A percentile compares a stretch with the other conserved stretches of the same genome.
Conservation (phyloP, 2,329 filamentous ascomycete genomes). For the Ceratocystis smalleyi region DNA sequence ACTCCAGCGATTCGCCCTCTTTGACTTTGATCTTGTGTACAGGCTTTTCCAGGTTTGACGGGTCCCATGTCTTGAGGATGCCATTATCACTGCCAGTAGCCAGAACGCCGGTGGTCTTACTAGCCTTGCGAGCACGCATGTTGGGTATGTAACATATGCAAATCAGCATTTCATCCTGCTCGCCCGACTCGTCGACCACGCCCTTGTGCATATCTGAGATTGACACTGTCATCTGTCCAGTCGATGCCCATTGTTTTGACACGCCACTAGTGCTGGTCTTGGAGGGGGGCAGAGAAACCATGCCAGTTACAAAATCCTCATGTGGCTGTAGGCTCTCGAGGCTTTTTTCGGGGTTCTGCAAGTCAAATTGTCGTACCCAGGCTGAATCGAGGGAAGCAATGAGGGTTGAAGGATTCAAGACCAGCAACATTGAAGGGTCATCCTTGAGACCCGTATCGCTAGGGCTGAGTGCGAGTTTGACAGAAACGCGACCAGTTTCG, state of each 20-base stretch:
- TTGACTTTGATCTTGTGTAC: slow-evolving; percentile 16
- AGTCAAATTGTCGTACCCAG: slow-evolving; percentile 73
- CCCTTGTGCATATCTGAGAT: slow-evolving; percentile 79
- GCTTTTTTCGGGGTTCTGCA: slow-evolving; percentile 34
- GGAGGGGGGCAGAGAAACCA: slow-evolving; percentile 68
- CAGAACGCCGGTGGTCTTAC: slow-evolving; percentile 53
- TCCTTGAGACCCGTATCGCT: slow-evolving; percentile 31
- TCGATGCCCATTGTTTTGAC: slow-evolving; percentile 88
- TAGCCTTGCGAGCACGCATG: slow-evolving; percentile 47
- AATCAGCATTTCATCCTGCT: slow-evolving; percentile 89
- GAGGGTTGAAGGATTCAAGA: slow-evolving; percentile 72
- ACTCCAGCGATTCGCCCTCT: slow-evolving; percentile 55
- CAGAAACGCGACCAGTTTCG: slow-evolving; percentile 50
- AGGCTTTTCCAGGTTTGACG: slow-evolving; percentile 62
- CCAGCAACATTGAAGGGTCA: slow-evolving; percentile 66
- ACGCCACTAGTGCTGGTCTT: slow-evolving; percentile 73
- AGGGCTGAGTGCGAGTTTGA: slow-evolving; percentile 57
- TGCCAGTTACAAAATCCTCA: slow-evolving; percentile 79
- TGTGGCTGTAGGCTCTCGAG: slow-evolving; percentile 52
- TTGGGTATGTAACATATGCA: slow-evolving; percentile 65
- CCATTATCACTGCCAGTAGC: slow-evolving; percentile 64
- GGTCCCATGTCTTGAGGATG: slow-evolving; percentile 84
- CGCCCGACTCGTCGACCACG: slow-evolving; percentile 75
- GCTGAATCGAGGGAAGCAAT: slow-evolving; percentile 84
- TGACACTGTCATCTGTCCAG: slow-evolving; percentile 77